Percentiles rank a stretch among this genome's conserved stretches.
These are phyloP conservation scores for Cordyceps cateniannulata DNA, from an alignment of 2,329 filamentous ascomycete genomes.

Conservation along the genomic window DNA sequence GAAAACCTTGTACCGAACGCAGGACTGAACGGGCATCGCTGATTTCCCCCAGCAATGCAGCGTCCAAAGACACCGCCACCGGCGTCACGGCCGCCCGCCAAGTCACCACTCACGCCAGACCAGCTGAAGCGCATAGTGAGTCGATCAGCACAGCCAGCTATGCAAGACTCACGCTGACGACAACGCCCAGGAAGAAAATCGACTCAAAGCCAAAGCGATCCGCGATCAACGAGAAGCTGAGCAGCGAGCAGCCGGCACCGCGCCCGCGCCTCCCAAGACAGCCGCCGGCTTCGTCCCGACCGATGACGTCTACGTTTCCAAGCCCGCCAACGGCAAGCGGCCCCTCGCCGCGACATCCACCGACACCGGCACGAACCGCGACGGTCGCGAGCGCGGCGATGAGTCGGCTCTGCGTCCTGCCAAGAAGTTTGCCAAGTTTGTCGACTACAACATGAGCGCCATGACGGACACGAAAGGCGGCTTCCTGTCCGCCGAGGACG, in stretches of 20 bases:
- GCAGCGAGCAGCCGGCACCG: conserved; percentile 37
- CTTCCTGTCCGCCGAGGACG: conserved; percentile 84
- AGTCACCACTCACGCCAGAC: conserved; percentile 48
- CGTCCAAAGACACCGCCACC: conserved; percentile 40
- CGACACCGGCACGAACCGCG: conserved; percentile 56
- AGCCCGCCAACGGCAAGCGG: conserved; percentile 54
- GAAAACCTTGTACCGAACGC: not conserved
- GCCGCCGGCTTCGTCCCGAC: conserved; percentile 68
- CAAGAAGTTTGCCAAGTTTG: conserved; percentile 85
- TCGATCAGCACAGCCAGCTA: not conserved
- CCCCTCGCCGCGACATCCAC: conserved; percentile 43
- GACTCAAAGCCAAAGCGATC: conserved; percentile 81
- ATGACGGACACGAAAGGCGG: conserved; percentile 98
- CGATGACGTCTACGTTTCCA: conserved; percentile 51
- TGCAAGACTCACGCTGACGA: not conserved
- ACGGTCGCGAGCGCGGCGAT: conserved; percentile 51
- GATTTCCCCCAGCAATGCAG: conserved; percentile 32
- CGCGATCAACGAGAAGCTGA: conserved; percentile 67
- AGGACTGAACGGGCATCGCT: not conserved
- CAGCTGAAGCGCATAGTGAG: conserved; percentile 49
- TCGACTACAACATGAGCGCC: conserved; percentile 96
- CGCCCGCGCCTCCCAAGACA: conserved; percentile 38
- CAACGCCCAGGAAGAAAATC: conserved; percentile 67
- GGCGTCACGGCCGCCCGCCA: conserved; percentile 23
- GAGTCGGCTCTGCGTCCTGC: conserved; percentile 61